Percentiles rank a stretch among this genome's conserved stretches.
Evolutionary conservation across 106 monocot genomes (phyloP).

Genomic region (Agapanthus africanus): DNA sequence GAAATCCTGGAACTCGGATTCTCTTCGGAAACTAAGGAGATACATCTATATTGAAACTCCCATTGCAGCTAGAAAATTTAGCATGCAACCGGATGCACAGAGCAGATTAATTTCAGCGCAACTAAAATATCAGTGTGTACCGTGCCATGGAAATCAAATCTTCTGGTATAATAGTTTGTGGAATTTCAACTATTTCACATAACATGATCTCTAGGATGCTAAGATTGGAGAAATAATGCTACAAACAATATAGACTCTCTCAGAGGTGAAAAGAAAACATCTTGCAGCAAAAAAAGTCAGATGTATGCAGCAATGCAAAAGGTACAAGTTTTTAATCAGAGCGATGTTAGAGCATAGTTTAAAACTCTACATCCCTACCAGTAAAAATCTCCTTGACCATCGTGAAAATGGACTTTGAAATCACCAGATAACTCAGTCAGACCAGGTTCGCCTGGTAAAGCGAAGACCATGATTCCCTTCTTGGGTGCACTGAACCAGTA

Average conservation of each 20-base stretch:
- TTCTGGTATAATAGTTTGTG: neutral
- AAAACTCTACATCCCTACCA: too few relatives aligned
- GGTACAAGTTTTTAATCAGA: neutral
- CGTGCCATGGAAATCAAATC: neutral
- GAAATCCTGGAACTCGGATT: neutral
- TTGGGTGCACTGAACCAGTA: slow-evolving; percentile 79
- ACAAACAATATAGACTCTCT: neutral
- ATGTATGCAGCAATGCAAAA: neutral
- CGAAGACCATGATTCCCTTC: slow-evolving; percentile 98
- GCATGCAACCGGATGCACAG: neutral
- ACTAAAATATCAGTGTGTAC: neutral
- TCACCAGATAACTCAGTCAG: slow-evolving; percentile 81
- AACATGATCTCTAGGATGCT: neutral
- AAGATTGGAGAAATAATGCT: neutral
- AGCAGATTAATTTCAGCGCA: neutral
- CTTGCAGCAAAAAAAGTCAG: neutral
- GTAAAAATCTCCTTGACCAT: slow-evolving; percentile 76
- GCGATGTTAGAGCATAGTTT: too few relatives aligned
- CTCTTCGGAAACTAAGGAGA: neutral
- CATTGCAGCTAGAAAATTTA: slow-evolving; percentile 1
- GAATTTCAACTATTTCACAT: neutral
- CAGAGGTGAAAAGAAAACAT: neutral
- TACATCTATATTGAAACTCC: neutral
- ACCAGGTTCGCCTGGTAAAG: slow-evolving; percentile 93
- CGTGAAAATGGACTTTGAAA: slow-evolving; percentile 79